Percentiles rank a stretch among this genome's conserved stretches.
These are phyloP conservation scores for Filobasidium uniguttulatum DNA, from an alignment of 1,284 basidiomycete species.

Conservation along the genomic window DNA sequence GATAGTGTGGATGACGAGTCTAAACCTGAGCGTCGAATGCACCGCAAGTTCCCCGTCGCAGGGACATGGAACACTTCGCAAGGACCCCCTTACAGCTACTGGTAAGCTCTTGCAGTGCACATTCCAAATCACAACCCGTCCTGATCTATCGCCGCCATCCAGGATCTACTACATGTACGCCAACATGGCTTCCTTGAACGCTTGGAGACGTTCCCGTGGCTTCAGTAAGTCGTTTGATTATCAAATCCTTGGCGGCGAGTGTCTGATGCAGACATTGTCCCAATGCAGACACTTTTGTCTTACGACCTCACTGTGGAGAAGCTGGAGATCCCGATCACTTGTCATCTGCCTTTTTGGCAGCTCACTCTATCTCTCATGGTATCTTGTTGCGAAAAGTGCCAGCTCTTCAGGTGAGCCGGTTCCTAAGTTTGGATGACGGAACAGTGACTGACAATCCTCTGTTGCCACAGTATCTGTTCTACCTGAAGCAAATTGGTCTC, in stretches of 20 bases:
- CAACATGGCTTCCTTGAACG: constrained; percentile 87
- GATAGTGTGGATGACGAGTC: constrained; percentile 98
- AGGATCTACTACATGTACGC: constrained; percentile 98
- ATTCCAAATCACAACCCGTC: neutral
- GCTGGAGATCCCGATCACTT: constrained; percentile 97
- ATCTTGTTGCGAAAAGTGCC: constrained; percentile 96
- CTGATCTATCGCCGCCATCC: neutral
- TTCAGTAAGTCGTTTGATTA: constrained; percentile 59
- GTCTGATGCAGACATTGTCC: constrained; percentile 28
- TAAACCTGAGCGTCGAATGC: constrained; percentile 78
- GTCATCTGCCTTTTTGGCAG: constrained; percentile 85
- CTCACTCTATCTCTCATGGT: constrained; percentile 97
- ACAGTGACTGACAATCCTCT: too few species aligned
- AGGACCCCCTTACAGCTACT: constrained; percentile 89
- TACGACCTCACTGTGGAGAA: constrained; percentile 94
- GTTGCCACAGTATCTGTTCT: constrained; percentile 93
- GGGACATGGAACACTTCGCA: constrained; percentile 76
- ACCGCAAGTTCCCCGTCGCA: constrained; percentile 93
- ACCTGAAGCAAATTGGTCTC: constrained; percentile 89
- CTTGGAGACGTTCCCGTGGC: constrained; percentile 72
- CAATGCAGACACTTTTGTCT: constrained; percentile 82
- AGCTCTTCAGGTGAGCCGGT: constrained; percentile 42
- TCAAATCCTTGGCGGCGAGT: neutral
- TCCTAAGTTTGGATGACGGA: constrained; percentile 34
- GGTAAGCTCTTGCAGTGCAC: constrained; percentile 42